Evolutionary conservation across 2,329 filamentous ascomycete species (phyloP), one percentile per base, ranked within the genome.

Genomic region (Hypoxylon rubiginosum): DNA sequence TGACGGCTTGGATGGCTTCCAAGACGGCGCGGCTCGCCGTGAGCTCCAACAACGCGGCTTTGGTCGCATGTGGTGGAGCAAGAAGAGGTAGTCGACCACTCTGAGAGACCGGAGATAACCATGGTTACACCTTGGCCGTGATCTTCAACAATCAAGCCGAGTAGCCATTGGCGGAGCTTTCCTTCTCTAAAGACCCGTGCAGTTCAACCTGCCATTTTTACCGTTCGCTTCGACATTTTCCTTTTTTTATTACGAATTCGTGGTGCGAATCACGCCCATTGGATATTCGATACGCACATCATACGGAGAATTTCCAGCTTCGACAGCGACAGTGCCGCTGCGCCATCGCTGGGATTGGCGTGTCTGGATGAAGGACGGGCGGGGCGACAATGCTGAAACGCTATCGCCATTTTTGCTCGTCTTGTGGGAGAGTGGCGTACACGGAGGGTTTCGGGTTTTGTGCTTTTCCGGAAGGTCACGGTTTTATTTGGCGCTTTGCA

Each of bases 21-120:
- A 87, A 68, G 88, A 91, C 72, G 88, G 87, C 6, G 88, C 88
- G 10, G 88, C 88, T 1, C 81, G 84, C 32, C 83, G 88, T 11
- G 88, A 90, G 75, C 74, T 76, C 13, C 78, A 84, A 59, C 84
- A 90, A 77, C 84, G 88, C 24, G 88, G 88, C n/a, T 86, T 90
- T 62, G 79, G 82, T 41, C 80, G 82, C 53, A 73, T 82, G 46
- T 76, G 78, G 62, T 78, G 77, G 75, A 75, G 73, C 60, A 78
- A 73, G 70, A 73, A 60, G 46, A 61, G 62, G 17, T 79, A 78
- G n/a, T 32, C 52, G 21, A 73, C 69, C 39, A 26, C 52, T 30
- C 24, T 51, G 11, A 9, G 11, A 59, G 17, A 7, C 32, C n/a
- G 21, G 41, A 24, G 45, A 62, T 19, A 36, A 60, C 53, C 24